Conservation (phyloP, 495 filamentous ascomycete species). For the Lasiosphaeria ovina region DNA sequence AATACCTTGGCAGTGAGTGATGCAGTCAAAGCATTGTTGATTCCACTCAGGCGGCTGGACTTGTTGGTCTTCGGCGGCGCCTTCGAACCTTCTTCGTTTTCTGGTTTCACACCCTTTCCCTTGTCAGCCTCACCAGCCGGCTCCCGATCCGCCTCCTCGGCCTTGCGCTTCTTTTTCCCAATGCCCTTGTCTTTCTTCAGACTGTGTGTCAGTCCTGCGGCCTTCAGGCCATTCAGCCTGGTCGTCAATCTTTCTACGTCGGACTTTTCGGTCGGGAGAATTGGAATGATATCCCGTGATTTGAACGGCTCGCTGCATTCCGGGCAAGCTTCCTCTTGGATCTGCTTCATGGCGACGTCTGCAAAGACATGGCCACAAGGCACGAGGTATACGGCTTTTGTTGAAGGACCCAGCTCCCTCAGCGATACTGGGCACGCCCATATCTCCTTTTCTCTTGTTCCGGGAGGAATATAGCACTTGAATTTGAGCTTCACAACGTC, state of each 20-base stretch:
- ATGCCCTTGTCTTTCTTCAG: conserved; percentile 88
- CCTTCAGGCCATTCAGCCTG: conserved; percentile 63
- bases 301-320: conserved; percentile 77
- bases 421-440: conserved; percentile 88
- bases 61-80: conserved; percentile 17
- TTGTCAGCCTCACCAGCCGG: conserved; percentile 25
- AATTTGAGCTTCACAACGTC: conserved; percentile 92
- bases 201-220: conserved; percentile 75
- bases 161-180: conserved; percentile 57
- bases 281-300: conserved; percentile 74
- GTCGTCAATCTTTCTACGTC: conserved; percentile 68
- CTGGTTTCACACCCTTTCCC: conserved; percentile 32
- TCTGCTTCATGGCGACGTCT: conserved; percentile 77
- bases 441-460: conserved; percentile 44
- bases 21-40: conserved; percentile 85
- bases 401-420: conserved; percentile 76
- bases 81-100: conserved; percentile 13
- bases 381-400: conserved; percentile 83
- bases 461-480: conserved; percentile 49
- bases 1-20: conserved; percentile 80
- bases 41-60: conserved; percentile 49
- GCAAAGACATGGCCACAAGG: conserved; percentile 96
- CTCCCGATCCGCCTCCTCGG: conserved; percentile 38
- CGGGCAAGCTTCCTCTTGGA: conserved; percentile 50
- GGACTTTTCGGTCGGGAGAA: conserved; percentile 66